phyloP scores from a whole-genome alignment of 805 yeast genomes.

The Yamadazyma olivae region DNA sequence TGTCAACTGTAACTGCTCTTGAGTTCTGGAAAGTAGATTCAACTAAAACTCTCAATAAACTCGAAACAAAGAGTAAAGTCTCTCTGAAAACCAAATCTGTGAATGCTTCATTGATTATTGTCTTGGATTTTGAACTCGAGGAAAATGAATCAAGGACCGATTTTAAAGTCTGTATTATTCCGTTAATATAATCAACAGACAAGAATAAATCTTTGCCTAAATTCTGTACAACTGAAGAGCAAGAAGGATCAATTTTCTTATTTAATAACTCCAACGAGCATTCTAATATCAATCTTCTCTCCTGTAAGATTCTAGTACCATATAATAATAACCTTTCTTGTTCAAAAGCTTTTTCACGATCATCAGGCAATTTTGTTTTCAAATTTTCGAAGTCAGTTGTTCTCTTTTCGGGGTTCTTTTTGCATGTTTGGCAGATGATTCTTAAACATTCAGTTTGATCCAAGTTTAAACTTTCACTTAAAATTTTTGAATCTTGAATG shows the following conservation, averaged over 20 bases:
- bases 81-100: slow-evolving; percentile 27
- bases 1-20: slow-evolving; percentile 16
- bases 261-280: slow-evolving; percentile 46
- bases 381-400: slow-evolving; percentile 20
- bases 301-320: slow-evolving; percentile 42
- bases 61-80: slow-evolving; percentile 28
- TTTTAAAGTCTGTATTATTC: slow-evolving; percentile 17
- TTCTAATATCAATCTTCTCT: slow-evolving; percentile 49
- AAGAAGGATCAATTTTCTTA: slow-evolving; percentile 29
- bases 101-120: slow-evolving; percentile 10
- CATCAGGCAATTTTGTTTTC: slow-evolving; percentile 31
- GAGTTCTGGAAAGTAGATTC: slow-evolving; percentile 40
- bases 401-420: slow-evolving; percentile 33
- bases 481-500: slow-evolving; percentile 36
- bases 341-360: slow-evolving; percentile 26
- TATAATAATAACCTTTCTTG: slow-evolving; percentile 31
- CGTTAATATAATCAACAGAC: slow-evolving; percentile 25
- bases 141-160: slow-evolving; percentile 9
- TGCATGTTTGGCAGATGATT: slow-evolving; percentile 38
- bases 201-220: slow-evolving; percentile 38
- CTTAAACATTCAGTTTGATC: slow-evolving; percentile 48
- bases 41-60: slow-evolving; percentile 33
- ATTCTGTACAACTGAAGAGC: slow-evolving; percentile 28
- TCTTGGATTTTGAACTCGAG: slow-evolving; percentile 10
- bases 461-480: slow-evolving; percentile 37